Evolutionary conservation across 1,284 basidiomycete genomes (phyloP), one percentile per base, ranked within the genome.

Genomic region (Volvariella volvacea): DNA sequence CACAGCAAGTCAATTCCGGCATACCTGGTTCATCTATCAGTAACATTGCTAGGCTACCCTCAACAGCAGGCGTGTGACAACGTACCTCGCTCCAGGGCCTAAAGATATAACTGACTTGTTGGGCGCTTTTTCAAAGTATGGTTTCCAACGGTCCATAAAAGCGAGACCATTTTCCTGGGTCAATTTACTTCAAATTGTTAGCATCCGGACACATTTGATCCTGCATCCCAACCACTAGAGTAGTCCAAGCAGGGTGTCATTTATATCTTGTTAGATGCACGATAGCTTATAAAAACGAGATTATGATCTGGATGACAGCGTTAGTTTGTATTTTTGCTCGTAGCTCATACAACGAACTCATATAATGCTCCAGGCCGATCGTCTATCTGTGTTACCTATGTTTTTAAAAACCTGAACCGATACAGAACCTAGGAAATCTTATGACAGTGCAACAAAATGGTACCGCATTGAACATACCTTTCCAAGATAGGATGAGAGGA

Each of bases 331-430:
- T 41, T 16, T 46, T 36, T 45, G 42, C 20, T 17, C 9, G 2
- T 4, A 10, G 39, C n/a, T 28, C 1, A 10, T 9, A 41, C 22
- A n/a, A 46, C 59, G 36, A 44, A 71, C 78, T 77, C 56, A 72
- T 67, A 46, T 73, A 76, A 20, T 70, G 62, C 79, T 3, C 77
- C 78, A 3, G 72, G 72, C 3, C 80, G 59, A 36, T 79, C 68
- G 3, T 78, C 70, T n/a, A 71, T 19, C 12, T 63, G 57, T 31
- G 19, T 82, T 58, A 2, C 65, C 66, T 36, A 64, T 55, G 40
- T 66, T 61, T 32, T 66, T 52, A 9, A 82, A 57, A 6, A 77
- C 51, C 0, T 61, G 62, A 54, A 1, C 77, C 77, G 31, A 79
- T 68, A 3, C 74, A 74, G 0, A 74, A 77, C 40, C 57, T 58